phyloP scores from a whole-genome alignment of 2,329 filamentous ascomycete genomes.

The Colletotrichum sp. region DNA sequence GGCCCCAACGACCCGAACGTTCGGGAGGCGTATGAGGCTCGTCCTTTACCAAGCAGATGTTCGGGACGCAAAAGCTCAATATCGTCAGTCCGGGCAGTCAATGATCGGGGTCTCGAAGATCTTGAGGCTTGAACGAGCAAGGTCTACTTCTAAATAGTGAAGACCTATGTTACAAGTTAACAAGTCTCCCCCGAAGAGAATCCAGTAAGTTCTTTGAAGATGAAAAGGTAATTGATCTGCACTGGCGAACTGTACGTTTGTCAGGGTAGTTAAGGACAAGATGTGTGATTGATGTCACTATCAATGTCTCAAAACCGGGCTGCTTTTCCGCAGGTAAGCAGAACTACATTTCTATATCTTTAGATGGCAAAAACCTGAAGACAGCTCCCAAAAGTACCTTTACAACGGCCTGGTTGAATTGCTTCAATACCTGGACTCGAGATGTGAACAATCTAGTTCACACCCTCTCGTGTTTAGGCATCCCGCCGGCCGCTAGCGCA shows the following conservation, averaged over 20 bases:
- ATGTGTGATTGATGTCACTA: background rate
- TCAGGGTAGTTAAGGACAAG: background rate
- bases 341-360: background rate
- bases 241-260: background rate
- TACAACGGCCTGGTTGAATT: background rate
- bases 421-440: background rate
- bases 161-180: background rate
- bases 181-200: background rate
- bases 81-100: background rate
- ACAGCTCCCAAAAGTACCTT: background rate
- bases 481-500: background rate
- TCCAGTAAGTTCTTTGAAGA: background rate
- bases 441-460: background rate
- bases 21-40: background rate
- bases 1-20: background rate
- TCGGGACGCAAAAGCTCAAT: background rate
- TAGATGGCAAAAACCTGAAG: background rate
- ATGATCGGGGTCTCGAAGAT: background rate
- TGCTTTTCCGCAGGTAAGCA: background rate
- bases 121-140: background rate
- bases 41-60: background rate
- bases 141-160: background rate
- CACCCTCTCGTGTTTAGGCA: background rate
- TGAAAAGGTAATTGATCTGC: background rate
- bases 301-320: accelerated